Evolutionary conservation across 352 stramenopile genomes (phyloP).

Genomic region (Globisporangium spinosum): DNA sequence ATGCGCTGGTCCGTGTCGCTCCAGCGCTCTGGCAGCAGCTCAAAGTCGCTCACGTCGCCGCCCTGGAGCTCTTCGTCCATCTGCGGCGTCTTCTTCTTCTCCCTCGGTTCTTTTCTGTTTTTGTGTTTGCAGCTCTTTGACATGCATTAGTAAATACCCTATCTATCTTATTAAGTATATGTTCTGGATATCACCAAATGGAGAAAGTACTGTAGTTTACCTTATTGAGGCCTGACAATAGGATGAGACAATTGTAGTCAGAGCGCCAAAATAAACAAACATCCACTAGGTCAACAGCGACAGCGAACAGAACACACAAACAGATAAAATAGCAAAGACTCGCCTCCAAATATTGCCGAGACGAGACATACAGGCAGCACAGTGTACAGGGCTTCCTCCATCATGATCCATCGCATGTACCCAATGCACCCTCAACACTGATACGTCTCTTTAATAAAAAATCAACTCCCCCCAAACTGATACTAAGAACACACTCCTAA

Average conservation of each 20-base stretch:
- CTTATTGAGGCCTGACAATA: not conserved
- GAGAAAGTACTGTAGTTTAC: not conserved
- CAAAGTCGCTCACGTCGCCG: not conserved
- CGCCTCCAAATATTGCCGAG: too few species aligned
- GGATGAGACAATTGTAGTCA: not conserved
- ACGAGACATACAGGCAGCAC: too few species aligned
- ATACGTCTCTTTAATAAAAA: too few species aligned
- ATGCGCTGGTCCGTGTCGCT: slow-evolving; percentile 10
- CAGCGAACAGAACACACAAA: too few species aligned
- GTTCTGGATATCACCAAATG: not conserved
- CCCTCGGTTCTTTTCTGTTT: not conserved
- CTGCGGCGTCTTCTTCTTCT: not conserved
- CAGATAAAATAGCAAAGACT: too few species aligned
- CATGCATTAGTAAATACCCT: not conserved
- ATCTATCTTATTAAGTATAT: not conserved
- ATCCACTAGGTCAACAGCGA: not conserved
- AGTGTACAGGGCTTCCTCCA: too few species aligned
- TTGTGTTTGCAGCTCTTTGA: not conserved
- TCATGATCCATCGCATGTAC: too few species aligned
- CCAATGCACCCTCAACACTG: too few species aligned
- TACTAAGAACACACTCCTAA: too few species aligned
- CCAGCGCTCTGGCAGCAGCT: slow-evolving; percentile 6
- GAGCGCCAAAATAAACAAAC: not conserved
- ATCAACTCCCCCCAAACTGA: too few species aligned
- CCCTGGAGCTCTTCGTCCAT: not conserved